phyloP scores from a whole-genome alignment of 768 basidiomycete species.

The Dioszegia aurantiaca region DNA sequence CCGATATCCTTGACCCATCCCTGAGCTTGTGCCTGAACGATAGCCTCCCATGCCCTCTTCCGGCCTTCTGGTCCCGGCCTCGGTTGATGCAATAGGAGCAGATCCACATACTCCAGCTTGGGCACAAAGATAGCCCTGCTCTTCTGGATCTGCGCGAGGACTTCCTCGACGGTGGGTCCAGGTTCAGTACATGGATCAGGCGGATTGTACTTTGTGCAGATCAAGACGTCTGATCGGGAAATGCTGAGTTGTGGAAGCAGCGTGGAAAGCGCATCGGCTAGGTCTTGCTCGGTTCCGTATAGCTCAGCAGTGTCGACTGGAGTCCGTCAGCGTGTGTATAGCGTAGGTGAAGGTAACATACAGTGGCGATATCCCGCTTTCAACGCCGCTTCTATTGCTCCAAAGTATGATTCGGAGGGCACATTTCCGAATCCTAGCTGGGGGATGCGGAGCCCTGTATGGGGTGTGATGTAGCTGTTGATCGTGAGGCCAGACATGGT shows the following conservation, averaged over 20 bases:
- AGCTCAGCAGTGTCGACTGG: conserved; percentile 33
- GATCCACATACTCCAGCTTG: conserved; percentile 41
- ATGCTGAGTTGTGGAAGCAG: conserved; percentile 18
- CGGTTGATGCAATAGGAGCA: conserved; percentile 48
- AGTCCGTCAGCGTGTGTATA: neutral
- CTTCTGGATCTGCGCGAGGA: conserved; percentile 5
- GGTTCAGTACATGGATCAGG: conserved; percentile 15
- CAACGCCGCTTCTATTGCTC: conserved; percentile 38
- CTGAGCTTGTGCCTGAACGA: conserved; percentile 35
- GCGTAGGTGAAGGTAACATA: conserved; percentile 13
- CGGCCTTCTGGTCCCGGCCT: conserved; percentile 44
- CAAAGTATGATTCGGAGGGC: conserved; percentile 38
- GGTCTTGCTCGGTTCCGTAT: conserved; percentile 40
- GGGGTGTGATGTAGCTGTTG: conserved; percentile 29
- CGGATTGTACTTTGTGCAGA: conserved; percentile 40
- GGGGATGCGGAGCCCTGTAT: conserved; percentile 40
- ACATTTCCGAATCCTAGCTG: conserved; percentile 52
- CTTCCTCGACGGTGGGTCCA: neutral
- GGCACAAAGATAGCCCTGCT: conserved; percentile 36
- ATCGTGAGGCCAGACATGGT: conserved; percentile 3
- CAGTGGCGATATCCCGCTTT: conserved; percentile 44
- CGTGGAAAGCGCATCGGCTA: conserved; percentile 28
- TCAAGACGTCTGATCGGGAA: conserved; percentile 28
- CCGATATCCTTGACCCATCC: conserved; percentile 49
- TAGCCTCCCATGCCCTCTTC: conserved; percentile 39